Base-by-base conservation (phyloP, 768 basidiomycete species). In the Serpula lacrymans region DNA sequence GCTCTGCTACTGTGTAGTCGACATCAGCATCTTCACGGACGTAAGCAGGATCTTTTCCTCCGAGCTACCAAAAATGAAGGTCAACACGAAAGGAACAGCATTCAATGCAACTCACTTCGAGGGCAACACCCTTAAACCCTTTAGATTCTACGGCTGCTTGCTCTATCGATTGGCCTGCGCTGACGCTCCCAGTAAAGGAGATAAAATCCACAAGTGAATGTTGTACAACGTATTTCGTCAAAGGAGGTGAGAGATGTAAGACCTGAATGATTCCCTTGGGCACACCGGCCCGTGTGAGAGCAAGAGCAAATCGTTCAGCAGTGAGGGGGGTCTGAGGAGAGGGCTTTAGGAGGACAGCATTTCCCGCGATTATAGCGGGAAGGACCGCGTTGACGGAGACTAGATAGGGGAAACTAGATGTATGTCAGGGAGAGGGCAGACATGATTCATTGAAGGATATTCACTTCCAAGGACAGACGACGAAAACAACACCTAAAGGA, bases 31-130 rank as follows among this genome's bases (percentile, higher is more conserved):
- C 95, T 2, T 77, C 65, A 17, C 92, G 71, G 5, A 99, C 93
- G 55, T 97, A 99, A 2, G 95, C 96, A 2, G 96, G 92, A 55
- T 99, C 96, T 62, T 99, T 98, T 1, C 96, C 96, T 2, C 96
- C 96, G 12, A 99, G 79, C 87, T 91, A 48, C 14, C 22, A 28
- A 20, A n/a, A 38, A 36, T 37, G 9, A 34, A n/a, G 16, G 34
- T 55, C n/a, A 53, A 16, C 14, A 25, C 10, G 7, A 12, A 23
- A 37, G n/a, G 23, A 18, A 21, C n/a, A n/a, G 3, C 0, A 20
- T 12, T 14, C 26, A n/a, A 2, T 6, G 5, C 32, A 10, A 50
- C 57, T 10, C 52, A 85, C 87, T 74, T 96, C 93, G 23, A 96
- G 70, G 0, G 76, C 88, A 13, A 92, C 87, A 4, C 88, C 88